Conservation (phyloP, 257 asterid species). For the Solanum sejunctum region DNA sequence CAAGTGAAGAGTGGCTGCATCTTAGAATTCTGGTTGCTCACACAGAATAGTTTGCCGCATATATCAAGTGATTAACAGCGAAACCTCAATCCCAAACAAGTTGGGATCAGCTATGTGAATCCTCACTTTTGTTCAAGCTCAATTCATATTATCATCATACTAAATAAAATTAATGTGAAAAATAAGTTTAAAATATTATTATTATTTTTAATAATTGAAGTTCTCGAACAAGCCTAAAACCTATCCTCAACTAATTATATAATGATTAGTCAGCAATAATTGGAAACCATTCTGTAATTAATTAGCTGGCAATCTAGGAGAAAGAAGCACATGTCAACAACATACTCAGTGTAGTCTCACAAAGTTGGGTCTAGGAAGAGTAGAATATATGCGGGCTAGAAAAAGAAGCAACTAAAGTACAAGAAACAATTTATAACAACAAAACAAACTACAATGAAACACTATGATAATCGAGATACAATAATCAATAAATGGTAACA, state of each 20-base stretch:
- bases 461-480: neutral
- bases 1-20: neutral
- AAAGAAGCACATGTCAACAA: neutral
- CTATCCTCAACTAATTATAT: neutral
- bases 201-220: neutral
- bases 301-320: neutral
- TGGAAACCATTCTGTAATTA: neutral
- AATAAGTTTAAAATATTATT: neutral
- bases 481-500: neutral
- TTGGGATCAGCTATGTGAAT: neutral
- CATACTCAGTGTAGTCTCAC: neutral
- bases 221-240: neutral
- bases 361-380: neutral
- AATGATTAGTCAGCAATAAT: neutral
- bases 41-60: neutral
- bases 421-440: neutral
- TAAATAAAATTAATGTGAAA: neutral
- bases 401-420: neutral
- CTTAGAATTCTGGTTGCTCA: neutral
- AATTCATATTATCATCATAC: neutral
- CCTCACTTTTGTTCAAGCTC: neutral
- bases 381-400: neutral
- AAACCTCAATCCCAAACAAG: neutral
- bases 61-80: neutral
- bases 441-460: neutral